Evolutionary conservation across 164 flowering plant genomes (phyloP), one percentile per base, ranked within the genome.

Genomic region (Annona cherimola): DNA sequence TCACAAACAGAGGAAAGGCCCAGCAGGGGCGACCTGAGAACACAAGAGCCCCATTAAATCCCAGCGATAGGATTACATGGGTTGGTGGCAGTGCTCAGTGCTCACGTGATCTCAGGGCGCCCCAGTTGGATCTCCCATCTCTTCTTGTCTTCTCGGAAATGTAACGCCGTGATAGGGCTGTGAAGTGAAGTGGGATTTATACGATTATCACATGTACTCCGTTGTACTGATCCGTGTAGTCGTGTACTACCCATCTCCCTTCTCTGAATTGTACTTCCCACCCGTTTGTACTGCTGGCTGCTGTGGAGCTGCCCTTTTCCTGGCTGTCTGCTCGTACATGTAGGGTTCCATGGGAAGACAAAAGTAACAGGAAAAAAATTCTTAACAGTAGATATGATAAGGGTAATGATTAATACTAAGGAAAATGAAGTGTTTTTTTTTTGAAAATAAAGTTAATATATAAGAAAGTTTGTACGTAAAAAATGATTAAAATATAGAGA

Each of bases 21-120:
- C 66, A 9, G 66, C 66, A 63, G 66, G 66, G 66, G 66, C 66
- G 66, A 63, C 66, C 66, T 63, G 66, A 63, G 66, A 63, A 63
- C 66, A 63, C 66, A 63, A 11, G 43, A 63, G 39, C 42, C 8
- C 66, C 19, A 40, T 61, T 61, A 26, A 61, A 61, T 61, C 3
- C 65, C 35, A 63, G 66, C 11, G 9, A 26, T 42, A 63, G 14
- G 66, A 40, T 40, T 63, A 63, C 2, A 40, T n/a, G n/a, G n/a
- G n/a, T n/a, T n/a, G n/a, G n/a, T n/a, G n/a, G 16, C 3, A 63
- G 14, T 40, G 35, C 4, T 7, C 42, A 12, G 66, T 11, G 19
- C 39, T 63, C 66, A 16, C 39, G 66, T 63, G 66, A 8, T 63
- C 66, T 26, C 41, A 63, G 41, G 66, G 3, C 43, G 66, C 66